Evolutionary conservation across 2,329 filamentous ascomycete species (phyloP), one percentile per base, ranked within the genome.

Genomic region (Venturia effusa): DNA sequence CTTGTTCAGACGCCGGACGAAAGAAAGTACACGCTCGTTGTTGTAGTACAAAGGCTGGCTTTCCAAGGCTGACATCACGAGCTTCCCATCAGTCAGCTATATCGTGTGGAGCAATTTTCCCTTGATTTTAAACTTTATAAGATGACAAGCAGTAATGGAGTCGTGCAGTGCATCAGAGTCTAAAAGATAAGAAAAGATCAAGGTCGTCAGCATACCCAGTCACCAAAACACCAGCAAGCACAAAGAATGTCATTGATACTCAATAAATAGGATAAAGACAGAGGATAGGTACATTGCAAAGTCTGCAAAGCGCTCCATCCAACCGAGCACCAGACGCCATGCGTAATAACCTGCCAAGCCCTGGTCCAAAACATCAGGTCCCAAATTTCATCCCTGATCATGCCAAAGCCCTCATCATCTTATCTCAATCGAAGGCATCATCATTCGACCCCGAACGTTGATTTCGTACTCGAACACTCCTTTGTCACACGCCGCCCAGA

Each of bases 391-490:
- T 24, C 24, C 10, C 17, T 54, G 54, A 62, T 62, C 27, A 41
- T n/a, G 13, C 19, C 7, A 19, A 43, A 7, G 22, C 45, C 40
- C 60, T 55, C 32, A 19, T 64, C 62, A 64, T 24, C 57, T 48
- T 27, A 61, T 48, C 22, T 61, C 65, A 37, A 61, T 41, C 27
- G 32, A 61, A 39, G 59, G 37, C 57, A 64, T 51, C 40, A 37
- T 40, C 70, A 81, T 85, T 61, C 85, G 77, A 63, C 74, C 76
- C 30, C 78, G 73, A 4, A 82, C 68, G 70, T 88, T 83, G 64
- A 88, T 78, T n/a, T 79, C 80, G 67, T 86, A 81, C 72, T 88
- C 84, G 68, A 86, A 86, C 63, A 88, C 83, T 63, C 85, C 86
- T 66, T 86, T 82, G 68, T 86, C 82, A 39, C 54, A 61, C 39